Percentiles rank a stretch among this genome's conserved stretches.
Evolutionary conservation across 257 asterid species (phyloP).

Genomic region (Lycium barbarum): DNA sequence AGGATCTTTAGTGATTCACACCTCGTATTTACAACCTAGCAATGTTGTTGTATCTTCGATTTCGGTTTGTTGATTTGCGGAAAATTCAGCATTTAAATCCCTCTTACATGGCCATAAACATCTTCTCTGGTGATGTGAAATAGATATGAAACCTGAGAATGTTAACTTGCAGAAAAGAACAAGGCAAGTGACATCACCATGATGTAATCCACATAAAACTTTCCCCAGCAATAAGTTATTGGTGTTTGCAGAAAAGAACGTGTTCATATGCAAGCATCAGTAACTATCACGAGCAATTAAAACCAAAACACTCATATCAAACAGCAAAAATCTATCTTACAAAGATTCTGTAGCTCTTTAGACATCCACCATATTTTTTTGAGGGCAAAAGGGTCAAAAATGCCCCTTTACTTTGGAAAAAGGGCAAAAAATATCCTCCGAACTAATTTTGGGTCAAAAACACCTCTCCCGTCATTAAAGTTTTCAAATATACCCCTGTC

Average conservation of each 20-base stretch:
- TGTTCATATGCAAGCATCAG: not conserved
- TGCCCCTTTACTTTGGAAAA: no score
- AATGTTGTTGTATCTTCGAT: conserved; percentile 16
- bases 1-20: not conserved
- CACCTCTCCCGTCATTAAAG: no score
- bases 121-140: not conserved
- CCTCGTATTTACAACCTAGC: not conserved
- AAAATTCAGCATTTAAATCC: conserved; percentile 2
- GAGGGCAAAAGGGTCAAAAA: no score
- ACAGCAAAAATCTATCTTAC: conserved; percentile 12
- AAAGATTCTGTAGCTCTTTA: conserved; percentile 1
- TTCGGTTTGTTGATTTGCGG: not conserved
- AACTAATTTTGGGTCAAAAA: no score
- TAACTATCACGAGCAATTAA: conserved; percentile 4
- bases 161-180: conserved; percentile 6
- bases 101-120: not conserved
- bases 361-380: not conserved
- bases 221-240: not conserved
- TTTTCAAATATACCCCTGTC: no score
- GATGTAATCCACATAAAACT: not conserved
- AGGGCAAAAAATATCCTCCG: no score
- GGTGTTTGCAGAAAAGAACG: conserved; percentile 3
- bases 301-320: not conserved
- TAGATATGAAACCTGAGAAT: conserved; percentile 5
- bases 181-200: not conserved